Conservation (phyloP, 2,329 filamentous ascomycete genomes). For the Alternaria gansuensis region DNA sequence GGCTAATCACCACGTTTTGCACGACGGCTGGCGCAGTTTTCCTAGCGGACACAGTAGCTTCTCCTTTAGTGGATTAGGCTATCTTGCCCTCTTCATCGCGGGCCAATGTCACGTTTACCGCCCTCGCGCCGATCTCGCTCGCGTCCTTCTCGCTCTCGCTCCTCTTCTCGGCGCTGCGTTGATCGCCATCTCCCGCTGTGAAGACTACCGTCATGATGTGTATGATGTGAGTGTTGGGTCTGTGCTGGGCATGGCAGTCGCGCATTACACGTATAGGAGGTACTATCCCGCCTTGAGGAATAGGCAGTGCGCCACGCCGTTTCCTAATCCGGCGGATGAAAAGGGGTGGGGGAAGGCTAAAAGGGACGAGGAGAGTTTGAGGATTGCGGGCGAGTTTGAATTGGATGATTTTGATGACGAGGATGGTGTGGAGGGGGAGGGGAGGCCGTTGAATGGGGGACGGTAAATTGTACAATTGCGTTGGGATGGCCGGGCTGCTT, state of each 20-base stretch:
- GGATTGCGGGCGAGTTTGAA: constrained; percentile 48
- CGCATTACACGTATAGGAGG: constrained; percentile 67
- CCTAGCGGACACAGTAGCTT: constrained; percentile 83
- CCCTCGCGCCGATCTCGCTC: constrained; percentile 65
- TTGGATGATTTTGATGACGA: constrained; percentile 47
- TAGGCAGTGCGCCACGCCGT: constrained; percentile 62
- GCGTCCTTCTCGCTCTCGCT: constrained; percentile 63
- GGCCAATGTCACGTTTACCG: constrained; percentile 70
- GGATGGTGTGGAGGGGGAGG: constrained; percentile 35
- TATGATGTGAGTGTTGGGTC: constrained; percentile 68
- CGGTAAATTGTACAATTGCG: constrained; percentile 14
- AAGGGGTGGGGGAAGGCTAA: constrained; percentile 52
- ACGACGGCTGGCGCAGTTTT: constrained; percentile 86
- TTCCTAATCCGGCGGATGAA: constrained; percentile 52
- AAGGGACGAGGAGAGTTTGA: constrained; percentile 57
- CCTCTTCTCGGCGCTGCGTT: constrained; percentile 66
- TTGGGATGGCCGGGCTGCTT: not conserved
- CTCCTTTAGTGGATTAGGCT: constrained; percentile 80
- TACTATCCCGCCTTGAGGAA: constrained; percentile 66
- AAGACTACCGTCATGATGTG: constrained; percentile 71
- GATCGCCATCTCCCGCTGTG: constrained; percentile 69
- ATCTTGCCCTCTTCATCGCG: constrained; percentile 73
- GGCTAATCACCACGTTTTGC: constrained; percentile 71
- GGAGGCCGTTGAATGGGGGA: constrained; percentile 33
- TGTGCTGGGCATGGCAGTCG: constrained; percentile 63